Percentiles rank a stretch among this genome's conserved stretches.
These are phyloP conservation scores for Pterula multifida DNA, from an alignment of 1,284 basidiomycete species.

Conservation along the genomic window DNA sequence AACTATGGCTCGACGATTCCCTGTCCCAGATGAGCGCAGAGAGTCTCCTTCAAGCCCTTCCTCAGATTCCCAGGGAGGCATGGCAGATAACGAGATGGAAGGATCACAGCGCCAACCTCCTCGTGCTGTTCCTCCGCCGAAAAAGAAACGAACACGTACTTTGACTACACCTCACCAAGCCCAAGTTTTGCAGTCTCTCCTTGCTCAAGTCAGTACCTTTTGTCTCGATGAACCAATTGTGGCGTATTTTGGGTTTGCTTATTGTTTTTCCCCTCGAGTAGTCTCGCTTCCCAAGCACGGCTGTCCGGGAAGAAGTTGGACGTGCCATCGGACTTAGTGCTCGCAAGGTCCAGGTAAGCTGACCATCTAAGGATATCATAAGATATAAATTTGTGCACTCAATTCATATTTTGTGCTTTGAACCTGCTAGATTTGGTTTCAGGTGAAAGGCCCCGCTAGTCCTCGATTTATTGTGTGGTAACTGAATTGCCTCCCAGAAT, in stretches of 20 bases:
- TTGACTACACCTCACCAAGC: conserved; percentile 78
- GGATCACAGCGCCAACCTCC: conserved; percentile 16
- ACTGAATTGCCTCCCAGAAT: conserved; percentile 34
- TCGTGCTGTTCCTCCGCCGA: conserved; percentile 31
- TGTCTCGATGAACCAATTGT: conserved; percentile 1
- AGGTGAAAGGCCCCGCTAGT: conserved; percentile 33
- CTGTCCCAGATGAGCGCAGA: conserved; percentile 13
- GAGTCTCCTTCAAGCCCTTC: conserved; percentile 28
- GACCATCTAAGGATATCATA: conserved; percentile 7
- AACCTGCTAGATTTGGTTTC: conserved; percentile 66
- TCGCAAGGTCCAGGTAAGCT: conserved; percentile 72
- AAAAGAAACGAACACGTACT: conserved; percentile 71
- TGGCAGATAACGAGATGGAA: conserved; percentile 42
- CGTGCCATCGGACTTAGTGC: conserved; percentile 74
- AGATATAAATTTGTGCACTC: conserved; percentile 11
- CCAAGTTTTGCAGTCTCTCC: conserved; percentile 65
- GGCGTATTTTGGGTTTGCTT: conserved; percentile 5
- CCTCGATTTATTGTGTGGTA: conserved; percentile 12
- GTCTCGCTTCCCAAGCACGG: conserved; percentile 79
- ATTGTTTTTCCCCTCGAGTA: conserved; percentile 17
- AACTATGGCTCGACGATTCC: conserved; percentile 19
- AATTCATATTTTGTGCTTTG: conserved; percentile 13
- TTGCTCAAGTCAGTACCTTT: conserved; percentile 50
- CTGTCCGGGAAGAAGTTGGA: conserved; percentile 75
- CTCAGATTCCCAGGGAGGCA: conserved; percentile 40